Percentiles rank a stretch among this genome's conserved stretches.
phyloP scores from a whole-genome alignment of 2,329 filamentous ascomycete genomes.

The Neopestalotiopsis sp. region DNA sequence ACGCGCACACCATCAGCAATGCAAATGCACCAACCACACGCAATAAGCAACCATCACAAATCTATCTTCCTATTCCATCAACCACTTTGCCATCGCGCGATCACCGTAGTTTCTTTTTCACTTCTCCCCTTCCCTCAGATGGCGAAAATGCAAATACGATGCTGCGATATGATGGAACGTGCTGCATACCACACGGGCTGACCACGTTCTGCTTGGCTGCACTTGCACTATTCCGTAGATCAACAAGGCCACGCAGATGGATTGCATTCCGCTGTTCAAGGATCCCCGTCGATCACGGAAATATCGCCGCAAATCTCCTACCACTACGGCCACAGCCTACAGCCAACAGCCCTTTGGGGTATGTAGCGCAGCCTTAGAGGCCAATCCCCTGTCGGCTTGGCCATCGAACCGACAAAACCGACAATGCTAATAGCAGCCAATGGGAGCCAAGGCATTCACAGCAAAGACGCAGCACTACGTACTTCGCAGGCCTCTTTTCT shows the following conservation, averaged over 20 bases:
- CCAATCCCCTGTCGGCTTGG: neutral
- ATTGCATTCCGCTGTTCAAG: neutral
- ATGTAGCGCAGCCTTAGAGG: neutral
- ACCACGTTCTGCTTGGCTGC: neutral
- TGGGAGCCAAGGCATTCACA: neutral
- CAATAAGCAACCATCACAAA: neutral
- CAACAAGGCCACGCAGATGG: neutral
- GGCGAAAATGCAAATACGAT: neutral
- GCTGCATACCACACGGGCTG: neutral
- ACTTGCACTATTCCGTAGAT: neutral
- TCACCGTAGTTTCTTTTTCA: neutral
- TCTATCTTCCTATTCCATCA: neutral
- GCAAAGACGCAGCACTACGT: neutral
- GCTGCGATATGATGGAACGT: neutral
- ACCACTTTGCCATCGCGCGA: neutral
- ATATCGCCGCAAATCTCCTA: conserved; percentile 6
- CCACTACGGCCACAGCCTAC: neutral
- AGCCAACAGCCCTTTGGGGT: neutral
- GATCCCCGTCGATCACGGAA: conserved; percentile 3
- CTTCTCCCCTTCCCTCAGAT: neutral
- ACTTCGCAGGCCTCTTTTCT: neutral
- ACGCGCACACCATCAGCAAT: neutral
- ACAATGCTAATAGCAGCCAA: conserved; percentile 1
- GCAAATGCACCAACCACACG: neutral
- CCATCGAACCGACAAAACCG: neutral